phyloP scores from a whole-genome alignment of 169 alveolate species.

The Blepharisma undulans region DNA sequence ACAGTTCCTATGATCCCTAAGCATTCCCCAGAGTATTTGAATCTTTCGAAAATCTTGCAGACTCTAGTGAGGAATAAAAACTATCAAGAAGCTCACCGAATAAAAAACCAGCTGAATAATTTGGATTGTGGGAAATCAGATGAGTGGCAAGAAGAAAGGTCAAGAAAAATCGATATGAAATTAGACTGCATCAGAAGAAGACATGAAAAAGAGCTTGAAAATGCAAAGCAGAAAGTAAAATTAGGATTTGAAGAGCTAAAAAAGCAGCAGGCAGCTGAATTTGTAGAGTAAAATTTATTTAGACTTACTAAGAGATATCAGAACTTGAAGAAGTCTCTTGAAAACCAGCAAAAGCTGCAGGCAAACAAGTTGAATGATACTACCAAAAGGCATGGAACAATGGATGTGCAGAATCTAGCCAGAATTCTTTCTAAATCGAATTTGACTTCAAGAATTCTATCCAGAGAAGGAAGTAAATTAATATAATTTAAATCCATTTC shows the following conservation, averaged over 20 bases:
- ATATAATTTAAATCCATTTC: too few species aligned
- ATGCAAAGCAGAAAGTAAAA: not conserved
- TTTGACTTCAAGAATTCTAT: not conserved
- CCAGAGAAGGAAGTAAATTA: not conserved
- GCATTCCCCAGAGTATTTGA: slow-evolving; percentile 19
- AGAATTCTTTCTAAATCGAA: not conserved
- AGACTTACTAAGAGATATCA: not conserved
- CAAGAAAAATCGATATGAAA: not conserved
- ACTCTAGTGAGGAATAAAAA: slow-evolving; percentile 11
- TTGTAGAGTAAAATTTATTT: not conserved
- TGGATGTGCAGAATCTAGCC: not conserved
- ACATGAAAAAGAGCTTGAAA: not conserved
- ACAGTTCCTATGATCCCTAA: slow-evolving; percentile 20
- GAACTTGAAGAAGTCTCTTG: not conserved
- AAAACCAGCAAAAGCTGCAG: not conserved
- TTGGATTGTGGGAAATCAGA: not conserved
- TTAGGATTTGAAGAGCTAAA: slow-evolving; percentile 17
- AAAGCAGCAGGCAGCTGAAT: not conserved
- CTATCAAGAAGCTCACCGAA: slow-evolving; percentile 12
- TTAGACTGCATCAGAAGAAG: not conserved
- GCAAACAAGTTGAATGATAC: slow-evolving; percentile 10
- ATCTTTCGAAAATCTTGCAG: not conserved
- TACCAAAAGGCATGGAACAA: not conserved
- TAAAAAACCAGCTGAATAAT: not conserved
- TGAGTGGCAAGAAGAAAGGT: not conserved